Evolutionary conservation across 1,284 basidiomycete genomes (phyloP), one percentile per base, ranked within the genome.

Genomic region (Coniferiporia sulphurascens): DNA sequence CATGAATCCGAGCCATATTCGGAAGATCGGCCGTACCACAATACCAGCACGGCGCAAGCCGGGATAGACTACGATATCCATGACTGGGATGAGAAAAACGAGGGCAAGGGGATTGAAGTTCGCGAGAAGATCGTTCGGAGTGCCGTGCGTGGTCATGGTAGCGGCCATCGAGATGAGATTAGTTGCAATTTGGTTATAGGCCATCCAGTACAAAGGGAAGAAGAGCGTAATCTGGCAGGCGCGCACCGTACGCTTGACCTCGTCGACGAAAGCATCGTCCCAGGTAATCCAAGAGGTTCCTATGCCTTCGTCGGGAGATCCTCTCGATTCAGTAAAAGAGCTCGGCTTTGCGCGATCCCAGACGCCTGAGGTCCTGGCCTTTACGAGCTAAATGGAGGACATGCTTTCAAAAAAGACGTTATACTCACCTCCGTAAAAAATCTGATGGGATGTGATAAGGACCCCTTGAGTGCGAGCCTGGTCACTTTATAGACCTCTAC

Each of bases 171-270:
- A 78, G n/a, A 78, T 77, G 43, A 86, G 73, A 69, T 85, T 86
- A 63, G 79, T 81, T 56, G 77, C 76, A 56, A 79, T 77, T 61
- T 82, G 78, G 45, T 75, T 79, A 71, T 82, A 82, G 58, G 76
- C 74, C 8, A 82, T 72, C 80, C 81, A 83, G 71, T 72, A 83
- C 69, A 80, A 69, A 34, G 80, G 80, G 72, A 78, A 81, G 72
- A 82, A 84, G 50, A 79, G 65, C 73, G 87, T 86, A 49, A 88
- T 83, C 54, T 74, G 72, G 74, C 86, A 88, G n/a, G 86, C 86
- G 64, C 81, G 81, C 67, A 82, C 66, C 1, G 83, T 85, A 65
- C 84, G 77, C 21, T 74, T 71, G 52, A 88, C 82, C 69, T 88
- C 85, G 56, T 80, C 81, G 17, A 88, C 84, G 67, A 80, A 85